Conservation (phyloP, 495 filamentous ascomycete species). For the Aspergillus coremiiformis region DNA sequence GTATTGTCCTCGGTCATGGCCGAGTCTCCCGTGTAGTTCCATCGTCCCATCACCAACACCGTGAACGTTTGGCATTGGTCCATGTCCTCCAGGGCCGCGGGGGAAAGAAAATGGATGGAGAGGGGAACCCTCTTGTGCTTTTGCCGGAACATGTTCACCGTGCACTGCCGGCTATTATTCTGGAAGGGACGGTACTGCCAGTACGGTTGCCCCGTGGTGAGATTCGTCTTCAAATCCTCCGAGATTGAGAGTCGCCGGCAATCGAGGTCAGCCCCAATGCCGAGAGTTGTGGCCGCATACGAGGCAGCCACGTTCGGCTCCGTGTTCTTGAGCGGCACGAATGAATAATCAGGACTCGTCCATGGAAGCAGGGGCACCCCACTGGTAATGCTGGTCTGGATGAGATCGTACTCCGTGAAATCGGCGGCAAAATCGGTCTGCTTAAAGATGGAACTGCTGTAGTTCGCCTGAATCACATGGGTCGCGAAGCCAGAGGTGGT, state of each 20-base stretch:
- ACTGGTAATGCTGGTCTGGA: constrained; percentile 36
- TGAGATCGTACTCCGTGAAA: constrained; percentile 36
- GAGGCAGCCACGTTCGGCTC: constrained; percentile 19
- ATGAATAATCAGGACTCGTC: constrained; percentile 32
- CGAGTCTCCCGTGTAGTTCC: constrained; percentile 27
- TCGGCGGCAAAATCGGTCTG: constrained; percentile 32
- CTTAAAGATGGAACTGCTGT: constrained; percentile 28
- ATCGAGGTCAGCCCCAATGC: constrained; percentile 26
- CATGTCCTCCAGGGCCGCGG: constrained; percentile 15
- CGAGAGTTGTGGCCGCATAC: constrained; percentile 28
- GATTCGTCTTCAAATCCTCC: constrained; percentile 12
- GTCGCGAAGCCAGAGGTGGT: constrained; percentile 24
- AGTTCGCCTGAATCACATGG: constrained; percentile 22
- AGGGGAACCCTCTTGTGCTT: constrained; percentile 23
- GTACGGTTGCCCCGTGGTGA: constrained; percentile 10
- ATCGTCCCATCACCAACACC: constrained; percentile 34
- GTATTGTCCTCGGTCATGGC: constrained; percentile 26
- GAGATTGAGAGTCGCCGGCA: constrained; percentile 19
- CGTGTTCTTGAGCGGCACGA: constrained; percentile 25
- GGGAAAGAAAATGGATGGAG: constrained; percentile 35
- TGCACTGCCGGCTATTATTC: constrained; percentile 22
- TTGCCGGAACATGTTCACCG: constrained; percentile 23
- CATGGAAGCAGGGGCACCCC: constrained; percentile 32
- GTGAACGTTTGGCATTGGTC: constrained; percentile 32
- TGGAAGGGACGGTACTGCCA: constrained; percentile 28